Conservation (phyloP, 1,139 yeast genomes). For the Sugiyamaella grinbergsii region DNA sequence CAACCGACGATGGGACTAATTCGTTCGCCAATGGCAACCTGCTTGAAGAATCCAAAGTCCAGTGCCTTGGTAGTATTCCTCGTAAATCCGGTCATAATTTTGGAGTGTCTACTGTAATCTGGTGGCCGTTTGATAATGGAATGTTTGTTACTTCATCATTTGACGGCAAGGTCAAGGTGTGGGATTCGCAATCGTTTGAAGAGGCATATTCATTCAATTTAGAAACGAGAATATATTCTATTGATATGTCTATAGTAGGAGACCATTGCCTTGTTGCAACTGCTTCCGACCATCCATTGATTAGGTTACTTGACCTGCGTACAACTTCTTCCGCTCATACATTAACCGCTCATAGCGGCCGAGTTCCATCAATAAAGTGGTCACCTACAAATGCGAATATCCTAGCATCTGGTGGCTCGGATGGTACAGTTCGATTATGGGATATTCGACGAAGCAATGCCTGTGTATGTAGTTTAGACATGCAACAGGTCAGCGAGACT, state of each 20-base stretch:
- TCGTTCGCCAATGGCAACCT: constrained; percentile 21
- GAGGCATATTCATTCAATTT: constrained; percentile 68
- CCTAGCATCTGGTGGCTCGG: constrained; percentile 75
- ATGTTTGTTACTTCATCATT: constrained; percentile 81
- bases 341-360: constrained; percentile 63
- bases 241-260: constrained; percentile 41
- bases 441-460: constrained; percentile 71
- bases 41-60: constrained; percentile 24
- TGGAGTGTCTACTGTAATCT: constrained; percentile 71
- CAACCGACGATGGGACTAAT: constrained; percentile 7
- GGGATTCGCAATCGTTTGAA: constrained; percentile 70
- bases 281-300: constrained; percentile 69
- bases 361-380: constrained; percentile 71
- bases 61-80: constrained; percentile 51
- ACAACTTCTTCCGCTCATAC: constrained; percentile 73
- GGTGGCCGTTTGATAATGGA: constrained; percentile 94
- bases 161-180: constrained; percentile 73
- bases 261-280: constrained; percentile 63
- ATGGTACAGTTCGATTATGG: constrained; percentile 64
- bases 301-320: constrained; percentile 70
- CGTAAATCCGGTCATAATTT: constrained; percentile 61
- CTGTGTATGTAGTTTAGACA: constrained; percentile 64
- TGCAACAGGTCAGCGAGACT: constrained; percentile 38
- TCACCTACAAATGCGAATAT: constrained; percentile 65
- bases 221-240: constrained; percentile 45